A percentile compares a stretch with the other conserved stretches of the same genome.
These are phyloP conservation scores for Neostapfia colusana DNA, from an alignment of 176 grass and related monocot genomes.

Conservation along the genomic window DNA sequence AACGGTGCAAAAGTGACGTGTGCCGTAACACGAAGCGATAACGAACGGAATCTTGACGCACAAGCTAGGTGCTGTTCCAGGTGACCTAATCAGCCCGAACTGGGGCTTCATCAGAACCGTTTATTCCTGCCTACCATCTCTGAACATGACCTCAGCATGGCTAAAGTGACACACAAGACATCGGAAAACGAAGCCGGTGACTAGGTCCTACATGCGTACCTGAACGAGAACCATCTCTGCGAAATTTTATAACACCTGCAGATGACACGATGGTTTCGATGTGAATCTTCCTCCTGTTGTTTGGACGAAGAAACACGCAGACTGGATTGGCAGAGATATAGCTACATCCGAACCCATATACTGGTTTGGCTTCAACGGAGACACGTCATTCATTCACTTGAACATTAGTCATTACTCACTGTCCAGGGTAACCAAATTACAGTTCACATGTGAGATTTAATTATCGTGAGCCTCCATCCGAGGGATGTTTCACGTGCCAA, in stretches of 20 bases:
- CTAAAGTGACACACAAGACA: conserved; percentile 27
- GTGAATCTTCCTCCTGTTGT: neutral
- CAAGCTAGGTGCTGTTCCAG: neutral
- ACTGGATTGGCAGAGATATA: neutral
- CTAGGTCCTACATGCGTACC: neutral
- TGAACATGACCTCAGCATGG: conserved; percentile 42
- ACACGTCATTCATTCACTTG: neutral
- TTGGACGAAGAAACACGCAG: neutral
- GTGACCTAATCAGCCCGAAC: conserved; percentile 28
- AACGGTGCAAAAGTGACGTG: conserved; percentile 40
- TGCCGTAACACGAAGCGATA: neutral
- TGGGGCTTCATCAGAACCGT: neutral
- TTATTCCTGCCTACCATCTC: conserved; percentile 39
- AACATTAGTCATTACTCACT: neutral
- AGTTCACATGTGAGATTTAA: neutral
- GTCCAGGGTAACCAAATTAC: neutral
- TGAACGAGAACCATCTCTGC: neutral
- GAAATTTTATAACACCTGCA: conserved; percentile 7
- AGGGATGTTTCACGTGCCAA: neutral
- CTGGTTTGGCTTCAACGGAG: neutral
- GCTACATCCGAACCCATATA: neutral
- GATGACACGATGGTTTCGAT: neutral
- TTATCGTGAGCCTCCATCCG: neutral
- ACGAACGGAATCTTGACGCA: conserved; percentile 23
- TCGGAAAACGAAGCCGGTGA: neutral